phyloP scores from a whole-genome alignment of 2,329 filamentous ascomycete genomes.

The Lachnellula cervina region DNA sequence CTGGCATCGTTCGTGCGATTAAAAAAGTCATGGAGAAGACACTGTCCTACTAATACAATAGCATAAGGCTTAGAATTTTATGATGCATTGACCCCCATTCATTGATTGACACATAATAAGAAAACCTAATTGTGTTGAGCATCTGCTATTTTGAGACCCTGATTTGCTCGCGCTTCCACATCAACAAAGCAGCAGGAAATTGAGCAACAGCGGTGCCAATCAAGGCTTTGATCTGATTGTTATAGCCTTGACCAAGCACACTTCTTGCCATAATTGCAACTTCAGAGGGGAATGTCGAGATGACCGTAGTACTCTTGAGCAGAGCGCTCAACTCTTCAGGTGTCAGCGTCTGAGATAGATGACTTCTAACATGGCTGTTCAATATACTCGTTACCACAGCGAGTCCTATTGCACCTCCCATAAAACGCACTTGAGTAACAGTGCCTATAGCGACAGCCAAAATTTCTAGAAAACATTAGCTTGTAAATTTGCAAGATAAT shows the following conservation, averaged over 20 bases:
- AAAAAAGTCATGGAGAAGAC: neutral
- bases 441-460: conserved; percentile 53
- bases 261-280: neutral
- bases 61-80: no score
- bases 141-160: neutral
- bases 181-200: neutral
- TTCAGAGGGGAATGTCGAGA: neutral
- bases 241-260: neutral
- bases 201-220: neutral
- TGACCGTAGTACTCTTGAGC: neutral
- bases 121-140: no score
- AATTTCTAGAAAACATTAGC: neutral
- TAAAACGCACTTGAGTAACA: conserved; percentile 53
- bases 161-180: neutral
- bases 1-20: neutral
- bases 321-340: conserved; percentile 42
- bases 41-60: no score
- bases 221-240: neutral
- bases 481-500: no score
- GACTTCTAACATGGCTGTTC: conserved; percentile 4
- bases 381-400: conserved; percentile 32
- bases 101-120: no score
- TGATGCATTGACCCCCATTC: no score
- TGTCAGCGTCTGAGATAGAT: conserved; percentile 1
- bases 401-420: conserved; percentile 55